These are phyloP conservation scores for Beauveria bassiana DNA, from an alignment of 2,329 filamentous ascomycete species.

Conservation along the genomic window DNA sequence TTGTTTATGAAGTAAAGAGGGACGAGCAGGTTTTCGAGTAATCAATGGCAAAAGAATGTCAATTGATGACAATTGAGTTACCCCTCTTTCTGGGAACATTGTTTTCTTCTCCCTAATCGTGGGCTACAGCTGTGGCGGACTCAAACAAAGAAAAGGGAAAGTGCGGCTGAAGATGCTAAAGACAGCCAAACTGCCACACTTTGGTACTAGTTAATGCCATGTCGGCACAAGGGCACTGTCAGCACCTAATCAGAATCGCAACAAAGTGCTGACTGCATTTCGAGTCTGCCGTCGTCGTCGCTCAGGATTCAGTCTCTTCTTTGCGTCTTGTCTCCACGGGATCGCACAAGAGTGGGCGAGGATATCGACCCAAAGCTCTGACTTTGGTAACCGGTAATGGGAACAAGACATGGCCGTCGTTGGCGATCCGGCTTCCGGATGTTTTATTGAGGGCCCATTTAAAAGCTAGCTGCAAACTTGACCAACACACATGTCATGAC, in stretches of 20 bases:
- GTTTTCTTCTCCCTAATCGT: background rate
- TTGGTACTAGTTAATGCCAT: background rate
- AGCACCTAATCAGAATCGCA: constrained; percentile 8
- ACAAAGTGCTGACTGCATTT: constrained; percentile 1
- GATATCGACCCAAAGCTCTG: background rate
- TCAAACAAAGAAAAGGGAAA: background rate
- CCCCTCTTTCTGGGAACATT: background rate
- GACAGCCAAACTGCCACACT: background rate
- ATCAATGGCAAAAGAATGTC: background rate
- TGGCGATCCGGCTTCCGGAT: background rate
- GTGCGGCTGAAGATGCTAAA: background rate
- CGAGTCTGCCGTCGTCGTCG: background rate
- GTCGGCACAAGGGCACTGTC: background rate
- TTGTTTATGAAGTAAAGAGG: background rate
- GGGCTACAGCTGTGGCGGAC: too few species aligned
- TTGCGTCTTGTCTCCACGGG: background rate
- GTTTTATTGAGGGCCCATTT: background rate
- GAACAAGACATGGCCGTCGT: background rate
- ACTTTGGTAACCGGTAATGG: background rate
- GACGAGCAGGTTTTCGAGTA: background rate
- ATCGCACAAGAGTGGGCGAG: background rate
- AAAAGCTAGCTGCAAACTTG: background rate
- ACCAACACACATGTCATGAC: too few species aligned
- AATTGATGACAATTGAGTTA: background rate
- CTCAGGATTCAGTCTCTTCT: background rate